Evolutionary conservation across 441 rosid genomes (phyloP), one percentile per base, ranked within the genome.

Genomic region (Brassica hybrid): DNA sequence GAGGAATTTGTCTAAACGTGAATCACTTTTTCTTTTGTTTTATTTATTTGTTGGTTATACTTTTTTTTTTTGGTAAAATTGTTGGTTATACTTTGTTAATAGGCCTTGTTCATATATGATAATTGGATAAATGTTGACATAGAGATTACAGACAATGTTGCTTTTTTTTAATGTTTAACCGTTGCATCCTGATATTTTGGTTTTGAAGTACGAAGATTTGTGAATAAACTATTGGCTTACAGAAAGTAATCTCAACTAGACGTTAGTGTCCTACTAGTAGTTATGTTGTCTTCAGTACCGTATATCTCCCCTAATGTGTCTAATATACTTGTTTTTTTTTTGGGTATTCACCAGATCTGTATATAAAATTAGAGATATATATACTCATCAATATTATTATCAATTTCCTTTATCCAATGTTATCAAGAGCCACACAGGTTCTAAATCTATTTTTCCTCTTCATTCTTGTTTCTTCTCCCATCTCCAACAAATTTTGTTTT

Each of bases 21-120:
- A n/a, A 30, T 61, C 48, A 64, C n/a, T 4, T 21, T 2, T 38
- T 27, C 25, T n/a, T 38, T 25, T 65, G 13, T 17, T 54, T 38
- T 38, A 13, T 59, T 21, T 69, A 3, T 52, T 52, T 16, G 58
- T 52, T 52, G 58, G 27, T 65, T n/a, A n/a, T 43, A 43, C 14
- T 11, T 43, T 12, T 4, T 43, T 36, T 36, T 74, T 19, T 32
- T 32, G 48, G 21, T 25, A 25, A 25, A 25, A 25, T 43, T 43
- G 52, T 43, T 43, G 52, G 65, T 62, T 36, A 30, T 67, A 50
- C 54, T 61, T 61, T 70, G 71, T 76, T 77, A 27, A 77, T 71
- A 77, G 72, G 52, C n/a, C 71, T 71, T 69, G 76, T 71, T 77
- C 41, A 75, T 41, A 18, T 57, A 71, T 69, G 66, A 56, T 54